Percentiles rank a stretch among this genome's conserved stretches.
phyloP scores from a whole-genome alignment of 176 grass and related monocot species.

The Bothriochloa decipiens region DNA sequence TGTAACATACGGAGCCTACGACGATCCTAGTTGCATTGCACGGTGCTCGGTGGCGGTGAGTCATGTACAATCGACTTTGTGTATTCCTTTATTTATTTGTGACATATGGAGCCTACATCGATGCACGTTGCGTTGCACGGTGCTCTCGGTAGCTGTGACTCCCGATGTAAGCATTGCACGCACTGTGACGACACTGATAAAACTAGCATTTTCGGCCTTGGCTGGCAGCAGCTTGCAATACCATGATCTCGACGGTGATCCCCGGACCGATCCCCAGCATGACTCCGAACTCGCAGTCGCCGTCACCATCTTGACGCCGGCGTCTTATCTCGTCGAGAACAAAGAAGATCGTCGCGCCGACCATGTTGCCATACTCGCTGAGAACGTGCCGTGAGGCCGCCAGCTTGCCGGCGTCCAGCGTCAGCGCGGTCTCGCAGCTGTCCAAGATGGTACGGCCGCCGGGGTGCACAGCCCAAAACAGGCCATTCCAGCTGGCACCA shows the following conservation, averaged over 20 bases:
- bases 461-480: constrained; percentile 26
- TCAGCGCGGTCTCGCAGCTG: constrained; percentile 30
- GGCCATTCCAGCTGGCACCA: too few relatives aligned
- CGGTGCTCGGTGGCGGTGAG: too few relatives aligned
- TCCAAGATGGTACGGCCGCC: constrained; percentile 38
- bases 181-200: background rate
- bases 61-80: too few relatives aligned
- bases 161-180: too few relatives aligned
- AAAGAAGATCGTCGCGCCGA: constrained; percentile 3
- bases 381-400: constrained; percentile 43
- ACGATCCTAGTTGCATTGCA: too few relatives aligned
- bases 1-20: too few relatives aligned
- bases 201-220: too few relatives aligned
- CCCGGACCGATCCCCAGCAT: background rate
- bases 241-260: constrained; percentile 49
- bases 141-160: too few relatives aligned
- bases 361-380: constrained; percentile 57
- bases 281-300: background rate
- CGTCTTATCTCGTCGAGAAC: background rate
- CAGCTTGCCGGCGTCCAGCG: constrained; percentile 48
- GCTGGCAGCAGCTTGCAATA: background rate
- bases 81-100: too few relatives aligned
- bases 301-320: background rate
- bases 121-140: too few relatives aligned
- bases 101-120: too few relatives aligned